Evolutionary conservation across 768 basidiomycete genomes (phyloP).

Genomic region (Inosperma sp.): DNA sequence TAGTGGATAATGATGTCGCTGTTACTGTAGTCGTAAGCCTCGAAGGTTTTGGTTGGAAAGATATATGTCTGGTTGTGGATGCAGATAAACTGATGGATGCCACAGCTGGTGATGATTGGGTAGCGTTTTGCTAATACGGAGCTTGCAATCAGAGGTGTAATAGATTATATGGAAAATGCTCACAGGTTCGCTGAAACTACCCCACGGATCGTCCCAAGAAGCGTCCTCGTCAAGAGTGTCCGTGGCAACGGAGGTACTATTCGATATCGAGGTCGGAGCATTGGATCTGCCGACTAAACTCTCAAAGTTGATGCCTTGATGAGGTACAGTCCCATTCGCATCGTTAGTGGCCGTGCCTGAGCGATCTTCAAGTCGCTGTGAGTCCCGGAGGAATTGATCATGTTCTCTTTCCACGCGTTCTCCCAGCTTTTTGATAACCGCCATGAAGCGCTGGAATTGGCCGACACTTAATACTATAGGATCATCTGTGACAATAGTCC

Average conservation of each 20-base stretch:
- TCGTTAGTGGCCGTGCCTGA: conserved; percentile 43
- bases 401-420: conserved; percentile 93
- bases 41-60: conserved; percentile 36
- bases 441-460: conserved; percentile 94
- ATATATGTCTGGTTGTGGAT: conserved; percentile 12
- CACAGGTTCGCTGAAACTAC: conserved; percentile 51
- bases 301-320: conserved; percentile 70
- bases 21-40: conserved; percentile 37
- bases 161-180: conserved; percentile 15
- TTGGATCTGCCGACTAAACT: conserved; percentile 66
- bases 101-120: conserved; percentile 6
- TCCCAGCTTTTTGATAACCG: conserved; percentile 67
- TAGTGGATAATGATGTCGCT: background rate
- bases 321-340: conserved; percentile 26
- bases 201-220: conserved; percentile 84
- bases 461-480: conserved; percentile 64
- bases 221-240: conserved; percentile 31
- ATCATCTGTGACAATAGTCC: conserved; percentile 7
- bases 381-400: conserved; percentile 85
- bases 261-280: conserved; percentile 1
- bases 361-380: conserved; percentile 83
- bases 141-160: conserved; percentile 4
- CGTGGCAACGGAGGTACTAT: conserved; percentile 33
- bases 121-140: conserved; percentile 7
- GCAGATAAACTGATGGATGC: conserved; percentile 18